Base-by-base conservation (phyloP, 2,329 filamentous ascomycete species). In the Elsinoe arachidis region DNA sequence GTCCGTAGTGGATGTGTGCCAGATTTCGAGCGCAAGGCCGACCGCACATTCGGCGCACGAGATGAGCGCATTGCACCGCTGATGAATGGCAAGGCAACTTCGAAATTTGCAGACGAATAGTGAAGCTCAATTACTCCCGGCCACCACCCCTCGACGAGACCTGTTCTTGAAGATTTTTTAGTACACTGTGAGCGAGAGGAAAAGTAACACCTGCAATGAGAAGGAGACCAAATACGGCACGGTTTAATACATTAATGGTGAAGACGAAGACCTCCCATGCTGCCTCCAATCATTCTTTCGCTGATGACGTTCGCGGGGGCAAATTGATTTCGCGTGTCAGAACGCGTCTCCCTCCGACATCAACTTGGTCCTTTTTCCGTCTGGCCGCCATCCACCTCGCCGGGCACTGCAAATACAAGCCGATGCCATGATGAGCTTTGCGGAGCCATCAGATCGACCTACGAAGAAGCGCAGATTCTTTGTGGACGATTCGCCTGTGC, bases 391-490 rank as follows among this genome's bases (percentile, higher is more conserved):
- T 37, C 37, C 57, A 41, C 43, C 23, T 11, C 38, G 15, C 33
- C 62, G 61, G 49, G 54, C 19, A 49, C 34, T 57, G 60, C 61
- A 51, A 26, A 39, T 34, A 15, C 30, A 9, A 55, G 60, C 14
- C 60, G 35, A 46, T 58, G 57, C 46, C 55, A 59, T 39, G 26
- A 70, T 74, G 70, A 69, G 69, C 59, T 67, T 69, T 53, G 62
- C 68, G n/a, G 71, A 74, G 60, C 66, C 77, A 46, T 75, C 81
- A 52, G 74, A 80, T 44, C 72, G 79, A 17, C 83, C 82, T 3
- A 68, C 70, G 21, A 86, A 86, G 70, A 84, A 83, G 69, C 75
- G 80, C 60, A 78, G 82, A 26, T 85, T 85, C 70, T 85, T 86
- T 63, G 73, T 77, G 14, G 80, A 83, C 44, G 76, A 79, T 26